Evolutionary conservation across 495 filamentous ascomycete species (phyloP), one percentile per base, ranked within the genome.

Genomic region (Poronia punctata): DNA sequence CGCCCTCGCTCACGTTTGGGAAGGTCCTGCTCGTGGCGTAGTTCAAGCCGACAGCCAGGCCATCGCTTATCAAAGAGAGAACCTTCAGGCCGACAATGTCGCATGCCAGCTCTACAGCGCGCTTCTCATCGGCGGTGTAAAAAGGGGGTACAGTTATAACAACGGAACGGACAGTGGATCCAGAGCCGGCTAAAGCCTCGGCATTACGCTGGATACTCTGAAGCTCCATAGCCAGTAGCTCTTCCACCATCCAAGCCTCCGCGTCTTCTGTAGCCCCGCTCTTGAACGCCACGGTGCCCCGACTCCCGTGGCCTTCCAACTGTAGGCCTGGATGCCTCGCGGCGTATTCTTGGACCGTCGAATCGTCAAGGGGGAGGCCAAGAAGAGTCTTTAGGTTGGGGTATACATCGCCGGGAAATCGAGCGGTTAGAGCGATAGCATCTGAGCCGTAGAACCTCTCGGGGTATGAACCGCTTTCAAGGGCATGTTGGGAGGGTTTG

Each of bases 211-310:
- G 83, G 43, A 97, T 78, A 54, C 83, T 86, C 70, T 88, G 82
- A 48, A 98, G 70, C 67, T 97, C 83, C 92, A 98, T 98, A 30
- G 93, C 89, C 62, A 98, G 57, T 52, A 98, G 71, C 68, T 98
- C 92, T 67, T 98, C 93, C 4, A 96, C 79, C 46, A 81, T 64
- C 66, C 88, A 97, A 17, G 81, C 74, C 41, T 82, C 78, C 60
- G 83, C 80, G 11, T 72, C 74, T 11, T 69, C 62, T 0, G 75
- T 72, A 45, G 74, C 70, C 31, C 53, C 54, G 63, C 86, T 94
- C 62, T 81, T 79, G 55, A 97, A 80, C 20, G 78, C 78, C 39
- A 83, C 79, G 2, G 84, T 88, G 9, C 74, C 77, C 38, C 84
- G 73, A n/a, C 72, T 73, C 54, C 73, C 65, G 36, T 73, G 63